A percentile compares a stretch with the other conserved stretches of the same genome.
phyloP scores from a whole-genome alignment of 2,329 filamentous ascomycete species.

The Apiospora kogelbergensis region DNA sequence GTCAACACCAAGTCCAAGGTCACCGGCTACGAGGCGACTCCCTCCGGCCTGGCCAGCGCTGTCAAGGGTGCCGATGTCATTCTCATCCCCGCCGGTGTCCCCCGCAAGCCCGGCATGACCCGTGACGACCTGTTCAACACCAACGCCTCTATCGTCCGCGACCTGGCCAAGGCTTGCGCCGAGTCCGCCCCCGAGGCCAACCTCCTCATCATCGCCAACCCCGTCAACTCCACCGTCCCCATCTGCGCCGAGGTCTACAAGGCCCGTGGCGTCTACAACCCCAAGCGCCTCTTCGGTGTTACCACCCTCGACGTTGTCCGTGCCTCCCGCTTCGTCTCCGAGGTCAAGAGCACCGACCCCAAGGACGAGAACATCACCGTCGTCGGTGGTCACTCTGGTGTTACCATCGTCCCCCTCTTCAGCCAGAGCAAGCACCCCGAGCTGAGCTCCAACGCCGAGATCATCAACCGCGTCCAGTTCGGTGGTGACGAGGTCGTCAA shows the following conservation, averaged over 20 bases:
- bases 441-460: constrained; percentile 74
- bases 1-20: constrained; percentile 98
- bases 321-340: constrained; percentile 94
- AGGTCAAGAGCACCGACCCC: constrained; percentile 89
- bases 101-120: constrained; percentile 99
- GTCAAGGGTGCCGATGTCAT: constrained; percentile 91
- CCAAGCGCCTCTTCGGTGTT: constrained; percentile 98
- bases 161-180: constrained; percentile 93
- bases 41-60: constrained; percentile 72
- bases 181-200: constrained; percentile 88
- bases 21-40: constrained; percentile 80
- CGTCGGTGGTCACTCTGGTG: constrained; percentile 94
- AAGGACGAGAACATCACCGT: constrained; percentile 93
- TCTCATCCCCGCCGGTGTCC: constrained; percentile 96
- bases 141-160: constrained; percentile 98
- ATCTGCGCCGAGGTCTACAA: constrained; percentile 98
- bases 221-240: constrained; percentile 98
- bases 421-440: constrained; percentile 87
- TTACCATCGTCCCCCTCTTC: constrained; percentile 97
- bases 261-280: constrained; percentile 93
- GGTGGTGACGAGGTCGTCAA: constrained; percentile 98
- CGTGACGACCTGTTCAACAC: constrained; percentile 99
- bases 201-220: constrained; percentile 97
- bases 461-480: constrained; percentile 96
- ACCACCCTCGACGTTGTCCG: constrained; percentile 99